phyloP scores from a whole-genome alignment of 108 stramenopile genomes.

The Thalassiosira profunda region DNA sequence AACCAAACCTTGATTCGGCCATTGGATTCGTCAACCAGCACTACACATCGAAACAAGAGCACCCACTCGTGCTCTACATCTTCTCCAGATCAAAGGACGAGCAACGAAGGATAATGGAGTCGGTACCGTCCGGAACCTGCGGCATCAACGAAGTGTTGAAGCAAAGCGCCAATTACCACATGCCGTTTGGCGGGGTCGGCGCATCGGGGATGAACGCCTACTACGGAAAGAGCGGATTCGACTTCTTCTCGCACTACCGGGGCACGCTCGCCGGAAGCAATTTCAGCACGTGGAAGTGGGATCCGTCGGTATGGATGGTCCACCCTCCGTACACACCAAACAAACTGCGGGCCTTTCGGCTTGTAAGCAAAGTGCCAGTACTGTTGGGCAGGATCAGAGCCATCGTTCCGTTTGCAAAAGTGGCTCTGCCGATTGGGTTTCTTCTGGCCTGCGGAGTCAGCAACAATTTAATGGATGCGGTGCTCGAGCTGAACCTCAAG shows the following conservation, averaged over 20 bases:
- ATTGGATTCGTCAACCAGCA: slow-evolving; percentile 47
- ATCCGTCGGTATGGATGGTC: background rate
- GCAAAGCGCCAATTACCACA: slow-evolving; percentile 40
- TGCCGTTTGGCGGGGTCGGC: slow-evolving; percentile 89
- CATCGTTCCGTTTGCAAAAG: background rate
- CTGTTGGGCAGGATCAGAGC: background rate
- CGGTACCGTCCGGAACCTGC: slow-evolving; percentile 59
- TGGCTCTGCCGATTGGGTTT: background rate
- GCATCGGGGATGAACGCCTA: slow-evolving; percentile 71
- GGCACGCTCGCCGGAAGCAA: slow-evolving; percentile 6
- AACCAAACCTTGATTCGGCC: slow-evolving; percentile 60
- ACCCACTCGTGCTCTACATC: slow-evolving; percentile 82
- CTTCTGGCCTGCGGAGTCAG: too few relatives aligned
- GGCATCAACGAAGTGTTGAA: slow-evolving; percentile 72
- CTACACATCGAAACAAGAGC: slow-evolving; percentile 26
- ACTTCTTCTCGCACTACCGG: slow-evolving; percentile 74
- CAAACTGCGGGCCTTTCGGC: background rate
- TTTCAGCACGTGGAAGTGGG: slow-evolving; percentile 11
- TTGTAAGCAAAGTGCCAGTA: background rate
- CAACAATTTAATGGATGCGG: background rate
- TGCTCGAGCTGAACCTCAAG: too few relatives aligned
- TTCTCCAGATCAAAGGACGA: slow-evolving; percentile 59
- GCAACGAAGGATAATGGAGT: slow-evolving; percentile 41
- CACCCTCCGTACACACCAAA: background rate
- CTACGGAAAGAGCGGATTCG: slow-evolving; percentile 75